Percentiles rank a stretch among this genome's conserved stretches.
Conservation (phyloP, 2,329 filamentous ascomycete species). For the Fonsecaea nubica region DNA sequence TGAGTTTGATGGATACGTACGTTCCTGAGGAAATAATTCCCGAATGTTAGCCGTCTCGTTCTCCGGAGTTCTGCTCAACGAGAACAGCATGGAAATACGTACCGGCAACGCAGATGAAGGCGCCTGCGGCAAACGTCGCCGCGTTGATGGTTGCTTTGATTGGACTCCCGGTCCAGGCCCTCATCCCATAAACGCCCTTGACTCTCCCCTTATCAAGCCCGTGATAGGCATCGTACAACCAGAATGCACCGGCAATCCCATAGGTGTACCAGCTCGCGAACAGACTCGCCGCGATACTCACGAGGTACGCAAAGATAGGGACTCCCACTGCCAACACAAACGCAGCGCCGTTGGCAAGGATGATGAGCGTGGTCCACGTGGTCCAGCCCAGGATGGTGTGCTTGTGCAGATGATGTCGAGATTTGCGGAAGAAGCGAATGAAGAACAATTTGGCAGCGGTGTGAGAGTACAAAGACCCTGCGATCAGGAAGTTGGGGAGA, state of each 20-base stretch:
- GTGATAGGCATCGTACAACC: slow-evolving; percentile 59
- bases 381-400: slow-evolving; percentile 57
- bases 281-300: slow-evolving; percentile 58
- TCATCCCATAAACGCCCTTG: slow-evolving; percentile 43
- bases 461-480: slow-evolving; percentile 59
- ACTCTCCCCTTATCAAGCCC: slow-evolving; percentile 41
- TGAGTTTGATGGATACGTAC: slow-evolving; percentile 56
- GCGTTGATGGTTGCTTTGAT: slow-evolving; percentile 50
- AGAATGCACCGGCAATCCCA: slow-evolving; percentile 60
- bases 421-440: slow-evolving; percentile 29
- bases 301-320: slow-evolving; percentile 62
- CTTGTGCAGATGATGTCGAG: slow-evolving; percentile 52
- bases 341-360: slow-evolving; percentile 56
- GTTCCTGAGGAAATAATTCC: slow-evolving; percentile 53
- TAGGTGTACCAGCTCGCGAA: slow-evolving; percentile 64
- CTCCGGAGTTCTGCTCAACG: too few relatives aligned
- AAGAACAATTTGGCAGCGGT: slow-evolving; percentile 58
- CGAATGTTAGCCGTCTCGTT: too few relatives aligned
- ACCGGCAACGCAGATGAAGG: slow-evolving; percentile 39
- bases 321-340: slow-evolving; percentile 56
- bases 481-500: slow-evolving; percentile 54
- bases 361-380: slow-evolving; percentile 55
- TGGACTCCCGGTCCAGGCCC: slow-evolving; percentile 49
- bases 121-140: slow-evolving; percentile 53
- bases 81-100: not conserved